Evolutionary conservation across 257 asterid genomes (phyloP).

Genomic region (Solanum chmielewskii): DNA sequence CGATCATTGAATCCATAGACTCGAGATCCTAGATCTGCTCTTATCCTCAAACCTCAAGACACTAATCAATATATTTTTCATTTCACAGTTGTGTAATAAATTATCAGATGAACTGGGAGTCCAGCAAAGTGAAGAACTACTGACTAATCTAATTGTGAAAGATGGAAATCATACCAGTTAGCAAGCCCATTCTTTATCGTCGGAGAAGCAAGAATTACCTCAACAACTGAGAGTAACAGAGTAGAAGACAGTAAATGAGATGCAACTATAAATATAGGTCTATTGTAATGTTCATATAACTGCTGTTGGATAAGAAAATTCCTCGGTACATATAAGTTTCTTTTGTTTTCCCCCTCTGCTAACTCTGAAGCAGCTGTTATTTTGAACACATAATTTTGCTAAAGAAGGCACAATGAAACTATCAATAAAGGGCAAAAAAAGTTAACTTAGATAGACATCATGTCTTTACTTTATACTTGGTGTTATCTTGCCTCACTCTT

Average conservation of each 20-base stretch:
- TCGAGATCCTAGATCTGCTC: not conserved
- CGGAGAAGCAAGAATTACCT: not conserved
- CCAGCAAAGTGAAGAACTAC: constrained; percentile 34
- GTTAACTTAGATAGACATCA: not conserved
- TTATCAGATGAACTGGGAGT: constrained; percentile 75
- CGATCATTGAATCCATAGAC: not conserved
- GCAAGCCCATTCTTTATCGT: not conserved
- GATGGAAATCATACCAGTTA: not conserved
- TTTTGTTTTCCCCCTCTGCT: not conserved
- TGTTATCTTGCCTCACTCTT: not conserved
- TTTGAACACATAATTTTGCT: not conserved
- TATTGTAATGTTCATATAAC: not conserved
- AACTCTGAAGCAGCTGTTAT: not conserved
- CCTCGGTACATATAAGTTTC: not conserved
- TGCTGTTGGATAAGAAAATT: not conserved
- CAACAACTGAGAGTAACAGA: not conserved
- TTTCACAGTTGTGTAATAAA: constrained; percentile 66
- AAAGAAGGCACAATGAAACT: not conserved
- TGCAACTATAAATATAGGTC: not conserved
- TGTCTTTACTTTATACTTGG: not conserved
- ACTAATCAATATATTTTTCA: not conserved
- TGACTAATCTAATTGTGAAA: constrained; percentile 2
- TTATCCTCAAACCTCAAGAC: not conserved
- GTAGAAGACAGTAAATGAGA: not conserved
- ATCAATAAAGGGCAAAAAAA: not conserved